phyloP scores from a whole-genome alignment of 1,284 basidiomycete species.

The Psilocybe mexicana region DNA sequence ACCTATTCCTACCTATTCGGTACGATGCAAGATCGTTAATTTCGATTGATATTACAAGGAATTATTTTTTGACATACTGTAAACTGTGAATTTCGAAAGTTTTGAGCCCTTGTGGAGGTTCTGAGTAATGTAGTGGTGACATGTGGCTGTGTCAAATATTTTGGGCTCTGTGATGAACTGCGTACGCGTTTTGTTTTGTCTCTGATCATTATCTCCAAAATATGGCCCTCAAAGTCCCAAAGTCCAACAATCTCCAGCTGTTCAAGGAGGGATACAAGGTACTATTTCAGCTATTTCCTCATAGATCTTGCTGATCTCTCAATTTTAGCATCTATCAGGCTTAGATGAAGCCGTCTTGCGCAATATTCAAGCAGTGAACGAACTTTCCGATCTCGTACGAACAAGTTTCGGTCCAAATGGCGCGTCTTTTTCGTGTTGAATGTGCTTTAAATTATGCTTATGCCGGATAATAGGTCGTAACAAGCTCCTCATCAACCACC shows the following conservation, averaged over 20 bases:
- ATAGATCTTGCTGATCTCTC: slow-evolving; percentile 8
- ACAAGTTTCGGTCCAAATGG: slow-evolving; percentile 97
- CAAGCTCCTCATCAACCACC: slow-evolving; percentile 95
- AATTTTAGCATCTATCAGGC: slow-evolving; percentile 75
- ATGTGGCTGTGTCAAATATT: slow-evolving; percentile 14
- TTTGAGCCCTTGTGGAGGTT: too few species aligned
- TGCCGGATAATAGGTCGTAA: slow-evolving; percentile 67
- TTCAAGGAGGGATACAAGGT: slow-evolving; percentile 97
- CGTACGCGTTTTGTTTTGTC: slow-evolving; percentile 21
- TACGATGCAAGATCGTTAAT: too few species aligned
- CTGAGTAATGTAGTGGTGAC: background rate
- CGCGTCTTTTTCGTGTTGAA: slow-evolving; percentile 37
- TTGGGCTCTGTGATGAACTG: slow-evolving; percentile 4
- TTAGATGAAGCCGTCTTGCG: slow-evolving; percentile 92
- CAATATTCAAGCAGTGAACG: slow-evolving; percentile 94
- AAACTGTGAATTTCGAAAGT: too few species aligned
- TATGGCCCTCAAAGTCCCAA: slow-evolving; percentile 96
- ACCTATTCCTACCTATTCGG: too few species aligned
- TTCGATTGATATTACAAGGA: too few species aligned
- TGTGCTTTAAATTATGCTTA: slow-evolving; percentile 4
- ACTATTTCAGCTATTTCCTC: slow-evolving; percentile 14
- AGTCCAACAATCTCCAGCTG: slow-evolving; percentile 84
- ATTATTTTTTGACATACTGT: too few species aligned
- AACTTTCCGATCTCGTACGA: slow-evolving; percentile 93
- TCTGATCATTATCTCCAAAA: slow-evolving; percentile 24